These are phyloP conservation scores for Saccharomycopsis lassenensis DNA, from an alignment of 805 yeast genomes.

Conservation along the genomic window DNA sequence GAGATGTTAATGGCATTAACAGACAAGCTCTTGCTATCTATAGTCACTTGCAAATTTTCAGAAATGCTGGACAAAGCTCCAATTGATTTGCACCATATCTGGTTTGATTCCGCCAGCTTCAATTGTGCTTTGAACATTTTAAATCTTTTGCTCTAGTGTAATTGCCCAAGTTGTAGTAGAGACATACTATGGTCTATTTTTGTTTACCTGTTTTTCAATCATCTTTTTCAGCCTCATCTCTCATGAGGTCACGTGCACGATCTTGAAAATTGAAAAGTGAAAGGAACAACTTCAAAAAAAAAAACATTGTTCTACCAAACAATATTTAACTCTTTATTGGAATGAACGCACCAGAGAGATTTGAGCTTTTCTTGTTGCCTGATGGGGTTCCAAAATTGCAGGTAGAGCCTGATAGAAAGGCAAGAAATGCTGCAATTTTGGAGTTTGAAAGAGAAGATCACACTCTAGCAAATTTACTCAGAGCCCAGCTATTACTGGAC, in stretches of 20 bases:
- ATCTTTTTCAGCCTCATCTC: no score
- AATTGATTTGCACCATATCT: slow-evolving; percentile 13
- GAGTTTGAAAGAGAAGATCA: slow-evolving; percentile 97
- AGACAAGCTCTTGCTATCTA: slow-evolving; percentile 4
- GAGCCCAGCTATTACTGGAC: slow-evolving; percentile 80
- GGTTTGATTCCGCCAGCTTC: slow-evolving; percentile 6
- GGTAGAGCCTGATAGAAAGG: slow-evolving; percentile 86
- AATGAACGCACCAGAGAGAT: slow-evolving; percentile 99
- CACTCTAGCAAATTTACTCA: slow-evolving; percentile 81
- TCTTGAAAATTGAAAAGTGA: no score
- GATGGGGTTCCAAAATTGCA: slow-evolving; percentile 91
- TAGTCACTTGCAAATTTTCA: slow-evolving; percentile 10
- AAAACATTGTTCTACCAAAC: no score
- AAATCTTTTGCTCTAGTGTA: no score
- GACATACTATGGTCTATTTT: no score
- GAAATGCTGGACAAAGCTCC: slow-evolving; percentile 7
- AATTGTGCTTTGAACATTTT: slow-evolving; percentile 13
- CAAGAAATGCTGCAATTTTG: slow-evolving; percentile 87
- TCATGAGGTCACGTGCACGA: no score
- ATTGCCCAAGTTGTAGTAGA: no score
- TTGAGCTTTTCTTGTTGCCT: slow-evolving; percentile 91
- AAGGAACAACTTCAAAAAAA: no score
- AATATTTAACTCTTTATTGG: no score
- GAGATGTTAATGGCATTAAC: slow-evolving; percentile 14
- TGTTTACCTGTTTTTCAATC: no score